Evolutionary conservation across 2,329 filamentous ascomycete species (phyloP).

Genomic region (Fusarium pseudoanthophilum): DNA sequence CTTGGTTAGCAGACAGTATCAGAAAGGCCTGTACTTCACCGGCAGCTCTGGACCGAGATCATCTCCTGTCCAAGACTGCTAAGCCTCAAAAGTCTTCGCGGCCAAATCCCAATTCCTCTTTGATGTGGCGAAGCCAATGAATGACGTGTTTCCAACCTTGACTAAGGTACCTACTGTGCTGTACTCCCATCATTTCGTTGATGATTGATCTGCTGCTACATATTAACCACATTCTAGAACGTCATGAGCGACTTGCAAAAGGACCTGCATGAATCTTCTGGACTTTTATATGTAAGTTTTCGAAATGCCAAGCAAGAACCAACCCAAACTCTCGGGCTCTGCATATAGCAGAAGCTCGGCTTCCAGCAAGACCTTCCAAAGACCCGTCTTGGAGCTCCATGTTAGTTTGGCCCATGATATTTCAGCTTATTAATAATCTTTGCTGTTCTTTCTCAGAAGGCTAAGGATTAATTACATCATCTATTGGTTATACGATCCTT

Average conservation of each 20-base stretch:
- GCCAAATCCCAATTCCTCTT: conserved; percentile 20
- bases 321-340: background rate
- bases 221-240: conserved; percentile 14
- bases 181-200: background rate
- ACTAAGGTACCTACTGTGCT: background rate
- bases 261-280: background rate
- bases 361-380: background rate
- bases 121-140: conserved; percentile 6
- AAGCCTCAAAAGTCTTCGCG: conserved; percentile 30
- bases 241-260: background rate
- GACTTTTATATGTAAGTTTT: background rate
- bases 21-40: background rate
- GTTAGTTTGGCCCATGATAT: background rate
- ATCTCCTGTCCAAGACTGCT: conserved; percentile 21
- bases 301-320: background rate
- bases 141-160: conserved; percentile 22
- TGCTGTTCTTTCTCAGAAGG: background rate
- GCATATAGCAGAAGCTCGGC: background rate
- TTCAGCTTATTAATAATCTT: conserved; percentile 1
- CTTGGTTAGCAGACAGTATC: background rate
- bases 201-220: conserved; percentile 1
- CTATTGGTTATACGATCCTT: background rate
- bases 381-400: background rate
- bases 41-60: conserved; percentile 1
- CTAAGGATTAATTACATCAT: background rate